A percentile compares a stretch with the other conserved stretches of the same genome.
Evolutionary conservation across 352 stramenopile genomes (phyloP).

Genomic region (Globisporangium radiosum): DNA sequence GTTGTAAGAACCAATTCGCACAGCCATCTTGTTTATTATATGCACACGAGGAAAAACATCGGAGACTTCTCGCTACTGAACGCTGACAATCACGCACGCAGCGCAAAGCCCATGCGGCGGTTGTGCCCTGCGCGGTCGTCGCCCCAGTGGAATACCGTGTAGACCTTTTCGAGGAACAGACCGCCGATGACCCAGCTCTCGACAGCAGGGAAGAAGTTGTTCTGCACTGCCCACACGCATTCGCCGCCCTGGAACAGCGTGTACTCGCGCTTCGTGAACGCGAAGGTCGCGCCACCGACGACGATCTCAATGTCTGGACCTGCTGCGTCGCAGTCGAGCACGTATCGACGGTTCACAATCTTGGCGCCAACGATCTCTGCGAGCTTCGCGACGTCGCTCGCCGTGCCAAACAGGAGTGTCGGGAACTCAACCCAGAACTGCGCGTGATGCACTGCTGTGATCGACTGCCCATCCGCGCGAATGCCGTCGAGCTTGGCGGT

Average conservation of each 20-base stretch:
- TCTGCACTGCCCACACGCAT: neutral
- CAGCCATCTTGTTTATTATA: too few species aligned
- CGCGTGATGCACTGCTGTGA: neutral
- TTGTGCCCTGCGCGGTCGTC: neutral
- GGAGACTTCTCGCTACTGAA: too few species aligned
- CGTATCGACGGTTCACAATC: neutral
- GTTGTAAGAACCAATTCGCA: too few species aligned
- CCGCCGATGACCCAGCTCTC: neutral
- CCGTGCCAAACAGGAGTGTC: neutral
- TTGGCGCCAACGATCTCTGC: neutral
- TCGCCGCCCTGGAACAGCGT: neutral
- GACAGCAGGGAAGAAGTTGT: neutral
- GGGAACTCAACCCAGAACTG: neutral
- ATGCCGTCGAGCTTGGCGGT: constrained; percentile 6
- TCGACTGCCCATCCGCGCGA: neutral
- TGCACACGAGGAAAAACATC: too few species aligned
- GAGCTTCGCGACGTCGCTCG: neutral
- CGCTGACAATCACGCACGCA: too few species aligned
- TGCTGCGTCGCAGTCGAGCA: neutral
- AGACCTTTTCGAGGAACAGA: neutral
- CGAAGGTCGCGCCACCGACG: neutral
- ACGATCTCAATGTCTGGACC: neutral
- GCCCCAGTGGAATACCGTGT: neutral
- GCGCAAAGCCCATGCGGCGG: neutral
- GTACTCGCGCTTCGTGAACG: neutral